Evolutionary conservation across 768 basidiomycete species (phyloP), one percentile per base, ranked within the genome.

Genomic region (Austroboletus festivus): DNA sequence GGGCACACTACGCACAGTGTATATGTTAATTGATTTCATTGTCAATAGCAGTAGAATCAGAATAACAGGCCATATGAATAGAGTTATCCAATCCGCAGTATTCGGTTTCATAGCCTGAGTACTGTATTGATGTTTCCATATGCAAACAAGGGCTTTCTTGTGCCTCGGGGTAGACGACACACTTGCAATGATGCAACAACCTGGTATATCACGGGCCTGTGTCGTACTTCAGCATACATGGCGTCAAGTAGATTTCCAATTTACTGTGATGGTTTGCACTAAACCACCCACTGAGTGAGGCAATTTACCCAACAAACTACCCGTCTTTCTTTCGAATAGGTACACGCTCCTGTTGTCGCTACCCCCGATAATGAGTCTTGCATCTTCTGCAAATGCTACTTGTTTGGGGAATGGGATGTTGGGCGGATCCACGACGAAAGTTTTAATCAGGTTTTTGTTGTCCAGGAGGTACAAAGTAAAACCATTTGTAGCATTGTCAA

Each of bases 381-480:
- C 9, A 0, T 52, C 51, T 13, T 55, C 47, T 5, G 44, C 37
- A 21, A 55, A 55, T 1, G 41, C 20, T 4, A 55, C 54, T 35
- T 55, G 54, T 12, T 52, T 55, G 1, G 44, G 47, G 0, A 55
- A 18, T 1, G 16, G 21, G 5, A 52, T 44, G 1, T 16, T 20
- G 5, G 39, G 50, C 4, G 31, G 46, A 3, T 48, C 28, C 1
- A 43, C 52, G 21, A 48, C 7, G 13, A 7, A 33, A 5, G 30
- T 54, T 15, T 12, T 16, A n/a, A 51, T 18, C 2, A 21, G 18
- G 2, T 43, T n/a, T 3, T 7, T 6, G 15, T 24, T 31, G 12
- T 43, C 35, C 31, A 55, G 15, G 0, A 5, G 24, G 16, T 55
- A 55, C 12, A 55, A 21, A 2, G 44, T 48, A 26, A 55, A 55